A percentile compares a stretch with the other conserved stretches of the same genome.
Conservation (phyloP, 108 stramenopile genomes). For the Seminavis robusta region DNA sequence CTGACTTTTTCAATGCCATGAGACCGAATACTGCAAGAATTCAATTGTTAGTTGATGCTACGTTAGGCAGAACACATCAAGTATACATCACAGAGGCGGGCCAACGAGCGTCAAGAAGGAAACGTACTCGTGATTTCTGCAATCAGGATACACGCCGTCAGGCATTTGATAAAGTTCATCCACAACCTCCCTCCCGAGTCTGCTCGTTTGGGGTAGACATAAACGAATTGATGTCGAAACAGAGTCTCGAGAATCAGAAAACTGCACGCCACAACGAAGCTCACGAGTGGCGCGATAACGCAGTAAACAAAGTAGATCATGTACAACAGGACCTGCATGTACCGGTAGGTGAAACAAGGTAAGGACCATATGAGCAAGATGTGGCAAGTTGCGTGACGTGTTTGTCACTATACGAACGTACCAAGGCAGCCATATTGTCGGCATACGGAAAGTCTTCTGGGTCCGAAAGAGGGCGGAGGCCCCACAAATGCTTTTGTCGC, state of each 20-base stretch:
- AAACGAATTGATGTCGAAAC: constrained; percentile 66
- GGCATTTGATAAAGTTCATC: constrained; percentile 26
- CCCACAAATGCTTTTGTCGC: constrained; percentile 29
- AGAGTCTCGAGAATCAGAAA: constrained; percentile 45
- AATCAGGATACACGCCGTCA: constrained; percentile 39
- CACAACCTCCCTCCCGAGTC: constrained; percentile 68
- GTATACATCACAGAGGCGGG: too few species aligned
- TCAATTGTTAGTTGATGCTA: too few species aligned
- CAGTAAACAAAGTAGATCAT: constrained; percentile 64
- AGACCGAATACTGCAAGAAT: too few species aligned
- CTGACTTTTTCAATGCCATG: too few species aligned
- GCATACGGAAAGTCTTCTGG: constrained; percentile 50
- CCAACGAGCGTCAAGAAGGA: background rate
- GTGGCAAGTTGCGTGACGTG: background rate
- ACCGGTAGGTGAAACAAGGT: background rate
- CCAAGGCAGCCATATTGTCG: constrained; percentile 12
- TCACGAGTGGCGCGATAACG: constrained; percentile 56
- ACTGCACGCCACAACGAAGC: constrained; percentile 42
- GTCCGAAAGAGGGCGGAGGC: constrained; percentile 43
- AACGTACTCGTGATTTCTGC: constrained; percentile 32
- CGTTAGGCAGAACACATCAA: too few species aligned
- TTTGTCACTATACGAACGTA: background rate
- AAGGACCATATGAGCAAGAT: background rate
- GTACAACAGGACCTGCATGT: constrained; percentile 40
- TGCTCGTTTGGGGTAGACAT: constrained; percentile 55